Percentiles rank a stretch among this genome's conserved stretches.
Conservation (phyloP, 2,329 filamentous ascomycete species). For the Talaromyces islandicus region DNA sequence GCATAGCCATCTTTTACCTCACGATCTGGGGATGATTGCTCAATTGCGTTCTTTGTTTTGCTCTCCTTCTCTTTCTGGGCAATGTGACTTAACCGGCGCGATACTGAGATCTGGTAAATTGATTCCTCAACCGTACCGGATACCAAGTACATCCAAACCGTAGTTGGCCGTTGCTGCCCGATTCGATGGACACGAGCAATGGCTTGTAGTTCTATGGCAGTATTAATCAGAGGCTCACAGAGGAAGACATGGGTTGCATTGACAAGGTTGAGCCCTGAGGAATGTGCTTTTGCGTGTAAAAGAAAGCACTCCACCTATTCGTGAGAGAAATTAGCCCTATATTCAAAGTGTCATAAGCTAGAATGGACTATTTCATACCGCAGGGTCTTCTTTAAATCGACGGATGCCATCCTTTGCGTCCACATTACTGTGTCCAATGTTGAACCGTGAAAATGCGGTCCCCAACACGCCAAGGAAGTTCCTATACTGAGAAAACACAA, state of each 20-base stretch:
- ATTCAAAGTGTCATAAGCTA: neutral
- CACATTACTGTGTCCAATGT: constrained; percentile 68
- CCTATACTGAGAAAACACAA: constrained; percentile 89
- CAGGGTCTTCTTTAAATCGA: constrained; percentile 69
- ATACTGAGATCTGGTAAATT: constrained; percentile 81
- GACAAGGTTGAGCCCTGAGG: constrained; percentile 82
- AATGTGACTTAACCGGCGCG: constrained; percentile 72
- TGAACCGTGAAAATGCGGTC: constrained; percentile 63
- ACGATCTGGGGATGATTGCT: constrained; percentile 22
- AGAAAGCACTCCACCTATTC: constrained; percentile 71
- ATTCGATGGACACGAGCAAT: constrained; percentile 94
- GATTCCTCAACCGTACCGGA: constrained; percentile 85
- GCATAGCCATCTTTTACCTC: constrained; percentile 20
- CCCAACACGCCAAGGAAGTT: constrained; percentile 72
- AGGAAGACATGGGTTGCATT: constrained; percentile 93
- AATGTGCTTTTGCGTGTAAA: constrained; percentile 81
- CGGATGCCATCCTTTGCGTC: constrained; percentile 63
- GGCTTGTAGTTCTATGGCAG: constrained; percentile 87
- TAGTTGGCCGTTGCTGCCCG: constrained; percentile 79
- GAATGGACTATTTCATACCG: constrained; percentile 20
- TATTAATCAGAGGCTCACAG: constrained; percentile 89
- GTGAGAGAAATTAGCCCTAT: constrained; percentile 18
- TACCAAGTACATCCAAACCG: constrained; percentile 93
- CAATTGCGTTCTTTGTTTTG: constrained; percentile 29
- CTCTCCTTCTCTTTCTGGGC: constrained; percentile 36